phyloP scores from a whole-genome alignment of 495 filamentous ascomycete genomes.

The Baudoinia panamericana region DNA sequence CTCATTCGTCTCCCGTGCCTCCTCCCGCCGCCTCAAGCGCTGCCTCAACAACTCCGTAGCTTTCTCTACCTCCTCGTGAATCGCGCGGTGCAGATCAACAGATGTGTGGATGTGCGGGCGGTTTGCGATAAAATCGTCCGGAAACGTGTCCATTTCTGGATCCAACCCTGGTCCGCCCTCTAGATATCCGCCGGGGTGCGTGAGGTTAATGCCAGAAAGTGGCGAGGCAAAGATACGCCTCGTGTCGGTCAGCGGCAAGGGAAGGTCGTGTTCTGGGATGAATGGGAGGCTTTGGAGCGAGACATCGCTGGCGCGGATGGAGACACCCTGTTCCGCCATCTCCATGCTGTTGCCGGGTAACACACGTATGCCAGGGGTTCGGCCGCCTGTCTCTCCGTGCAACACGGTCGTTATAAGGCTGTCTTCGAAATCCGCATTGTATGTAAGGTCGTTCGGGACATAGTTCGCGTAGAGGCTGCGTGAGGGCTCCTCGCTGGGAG shows the following conservation, averaged over 20 bases:
- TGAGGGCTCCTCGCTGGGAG: conserved; percentile 2
- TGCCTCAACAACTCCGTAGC: conserved; percentile 15
- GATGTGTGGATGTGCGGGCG: conserved; percentile 6
- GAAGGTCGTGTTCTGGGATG: conserved; percentile 23
- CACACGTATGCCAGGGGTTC: conserved; percentile 8
- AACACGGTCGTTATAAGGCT: conserved; percentile 25
- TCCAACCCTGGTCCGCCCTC: conserved; percentile 28
- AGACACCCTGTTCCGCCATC: neutral
- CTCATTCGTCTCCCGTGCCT: conserved; percentile 22
- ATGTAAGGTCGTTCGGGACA: conserved; percentile 18
- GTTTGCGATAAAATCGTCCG: conserved; percentile 22
- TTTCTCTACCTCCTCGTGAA: conserved; percentile 12
- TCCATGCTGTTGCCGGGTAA: conserved; percentile 9
- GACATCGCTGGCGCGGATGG: conserved; percentile 4
- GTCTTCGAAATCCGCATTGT: conserved; percentile 29
- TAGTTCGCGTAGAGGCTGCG: conserved; percentile 11
- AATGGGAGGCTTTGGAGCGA: conserved; percentile 8
- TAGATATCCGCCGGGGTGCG: conserved; percentile 27
- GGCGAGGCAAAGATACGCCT: conserved; percentile 25
- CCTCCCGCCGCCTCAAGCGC: conserved; percentile 13
- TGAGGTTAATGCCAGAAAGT: conserved; percentile 27
- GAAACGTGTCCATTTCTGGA: conserved; percentile 22
- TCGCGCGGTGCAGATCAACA: conserved; percentile 11
- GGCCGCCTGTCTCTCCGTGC: conserved; percentile 3
- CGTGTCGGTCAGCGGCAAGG: conserved; percentile 26